Base-by-base conservation (phyloP, 1,139 yeast species). In the Lodderomyces beijingensis region DNA sequence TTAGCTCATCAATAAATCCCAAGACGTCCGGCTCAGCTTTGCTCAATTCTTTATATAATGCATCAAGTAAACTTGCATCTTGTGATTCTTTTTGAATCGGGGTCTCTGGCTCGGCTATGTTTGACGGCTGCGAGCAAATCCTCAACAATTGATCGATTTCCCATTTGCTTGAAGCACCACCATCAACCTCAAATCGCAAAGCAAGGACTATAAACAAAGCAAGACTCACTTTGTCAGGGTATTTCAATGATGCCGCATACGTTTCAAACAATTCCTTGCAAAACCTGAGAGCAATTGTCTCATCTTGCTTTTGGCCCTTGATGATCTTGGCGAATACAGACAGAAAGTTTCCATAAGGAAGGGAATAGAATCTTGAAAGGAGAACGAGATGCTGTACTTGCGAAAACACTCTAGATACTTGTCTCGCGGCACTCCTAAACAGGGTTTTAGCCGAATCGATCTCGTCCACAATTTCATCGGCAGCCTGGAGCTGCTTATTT, bases 281-380 rank as follows among this genome's bases (percentile, higher is more conserved):
- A 6, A 83, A 50, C 4, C 27, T 34, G 9, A 45, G 33, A 2
- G 65, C 47, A 26, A 78, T 47, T 9, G n/a, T 19, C 3, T 45
- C 40, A 0, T 49, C 45, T 2, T 59, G 37, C 2, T 43, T 41
- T 12, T 30, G 39, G 1, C 33, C 20, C 1, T 35, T 27, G 31
- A 84, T 58, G 0, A 74, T 70, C 1, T 39, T 38, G 9, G 46
- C 39, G 33, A 79, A 68, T 5, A 74, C 57, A 0, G 47, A 42
- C 32, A 72, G 51, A 41, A 76, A 74, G 14, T 61, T 64, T 5
- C 65, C 58, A 28, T 79, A 57, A 0, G 89, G 63, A 46, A 82
- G 78, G 30, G 69, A 72, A 51, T 85, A 87, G 41, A 77, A 74
- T 25, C 51, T 51, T 38, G 69, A 71, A 36, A 74, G 68, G 22